phyloP scores from a whole-genome alignment of 2,329 filamentous ascomycete species.

The Curvularia lunata region DNA sequence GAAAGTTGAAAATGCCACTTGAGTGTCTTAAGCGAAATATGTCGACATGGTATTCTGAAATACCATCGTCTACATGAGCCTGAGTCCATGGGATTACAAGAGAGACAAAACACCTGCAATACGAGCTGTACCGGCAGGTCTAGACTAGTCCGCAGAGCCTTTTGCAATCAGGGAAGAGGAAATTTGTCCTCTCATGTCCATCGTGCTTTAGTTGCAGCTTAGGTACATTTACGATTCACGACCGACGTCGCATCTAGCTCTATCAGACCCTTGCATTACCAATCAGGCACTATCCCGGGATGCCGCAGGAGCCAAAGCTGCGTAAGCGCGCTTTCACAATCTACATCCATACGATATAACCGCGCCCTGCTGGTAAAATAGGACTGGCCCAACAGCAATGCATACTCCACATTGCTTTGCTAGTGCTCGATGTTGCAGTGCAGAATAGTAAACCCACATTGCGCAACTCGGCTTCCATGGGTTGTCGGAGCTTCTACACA shows the following conservation, averaged over 20 bases:
- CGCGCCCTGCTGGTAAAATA: not conserved
- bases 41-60: not conserved
- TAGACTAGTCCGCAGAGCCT: not conserved
- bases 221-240: conserved; percentile 12
- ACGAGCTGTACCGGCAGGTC: not conserved
- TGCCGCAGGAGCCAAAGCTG: conserved; percentile 3
- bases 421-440: not conserved
- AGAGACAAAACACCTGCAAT: not conserved
- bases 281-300: conserved; percentile 3
- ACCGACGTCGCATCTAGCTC: conserved; percentile 15
- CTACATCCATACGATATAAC: not conserved
- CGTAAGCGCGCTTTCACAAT: conserved; percentile 11
- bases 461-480: not conserved
- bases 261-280: not conserved
- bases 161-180: not conserved
- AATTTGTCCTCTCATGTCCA: not conserved
- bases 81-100: not conserved
- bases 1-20: not conserved
- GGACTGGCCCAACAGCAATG: not conserved
- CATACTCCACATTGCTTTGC: not conserved
- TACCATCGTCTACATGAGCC: not conserved
- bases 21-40: not conserved
- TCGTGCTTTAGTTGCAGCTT: conserved; percentile 7
- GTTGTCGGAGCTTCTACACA: not conserved
- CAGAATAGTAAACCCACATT: not conserved